Percentiles rank a stretch among this genome's conserved stretches.
phyloP scores from a whole-genome alignment of 2,329 filamentous ascomycete genomes.

The Beauveria bassiana region DNA sequence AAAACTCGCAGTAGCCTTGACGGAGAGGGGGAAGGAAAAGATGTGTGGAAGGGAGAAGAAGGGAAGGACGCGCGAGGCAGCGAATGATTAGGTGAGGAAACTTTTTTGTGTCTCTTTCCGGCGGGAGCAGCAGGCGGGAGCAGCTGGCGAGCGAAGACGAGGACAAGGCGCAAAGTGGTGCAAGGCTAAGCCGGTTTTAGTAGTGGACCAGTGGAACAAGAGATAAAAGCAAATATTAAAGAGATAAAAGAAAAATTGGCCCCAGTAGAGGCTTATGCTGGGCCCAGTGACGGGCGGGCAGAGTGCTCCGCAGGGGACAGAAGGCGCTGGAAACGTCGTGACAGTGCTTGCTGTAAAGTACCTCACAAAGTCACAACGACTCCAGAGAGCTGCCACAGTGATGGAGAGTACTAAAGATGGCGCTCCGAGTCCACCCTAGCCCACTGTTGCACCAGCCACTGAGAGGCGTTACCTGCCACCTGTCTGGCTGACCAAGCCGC shows the following conservation, averaged over 20 bases:
- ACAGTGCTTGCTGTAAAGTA: neutral
- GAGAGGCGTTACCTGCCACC: neutral
- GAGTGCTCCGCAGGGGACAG: neutral
- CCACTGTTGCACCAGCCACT: constrained; percentile 3
- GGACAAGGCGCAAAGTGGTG: constrained; percentile 1
- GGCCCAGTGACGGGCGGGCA: neutral
- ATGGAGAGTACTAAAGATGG: neutral
- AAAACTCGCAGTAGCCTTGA: constrained; percentile 34
- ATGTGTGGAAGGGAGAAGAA: constrained; percentile 17
- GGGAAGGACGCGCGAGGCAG: constrained; percentile 10
- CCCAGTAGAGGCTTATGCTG: neutral
- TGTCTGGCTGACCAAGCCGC: neutral
- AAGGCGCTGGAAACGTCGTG: neutral
- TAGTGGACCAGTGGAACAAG: constrained; percentile 1
- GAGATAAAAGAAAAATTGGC: neutral
- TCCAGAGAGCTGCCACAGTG: neutral
- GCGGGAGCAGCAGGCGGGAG: neutral
- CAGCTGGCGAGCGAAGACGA: neutral
- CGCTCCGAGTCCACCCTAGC: neutral
- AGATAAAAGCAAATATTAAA: neutral
- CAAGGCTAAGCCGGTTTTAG: neutral
- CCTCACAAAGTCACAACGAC: neutral
- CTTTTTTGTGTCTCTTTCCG: constrained; percentile 23
- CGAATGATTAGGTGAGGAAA: constrained; percentile 18
- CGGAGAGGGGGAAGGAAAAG: constrained; percentile 24